phyloP scores from a whole-genome alignment of 2,329 filamentous ascomycete genomes.

The Verticillium albo-atrum region DNA sequence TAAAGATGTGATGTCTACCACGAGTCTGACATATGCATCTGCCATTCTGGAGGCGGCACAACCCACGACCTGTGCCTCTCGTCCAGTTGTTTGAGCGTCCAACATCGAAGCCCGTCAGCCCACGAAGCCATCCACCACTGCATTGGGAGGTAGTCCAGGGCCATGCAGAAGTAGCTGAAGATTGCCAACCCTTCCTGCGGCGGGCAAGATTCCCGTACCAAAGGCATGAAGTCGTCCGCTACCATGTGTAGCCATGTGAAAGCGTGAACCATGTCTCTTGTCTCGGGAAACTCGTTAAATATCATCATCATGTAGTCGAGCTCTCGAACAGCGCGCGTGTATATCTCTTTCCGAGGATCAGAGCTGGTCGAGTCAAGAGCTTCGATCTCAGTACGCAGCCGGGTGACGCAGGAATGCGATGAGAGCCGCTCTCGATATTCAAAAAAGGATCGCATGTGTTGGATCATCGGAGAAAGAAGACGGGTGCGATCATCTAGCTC shows the following conservation, averaged over 20 bases:
- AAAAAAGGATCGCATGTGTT: neutral
- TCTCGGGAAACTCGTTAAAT: neutral
- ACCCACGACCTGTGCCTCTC: neutral
- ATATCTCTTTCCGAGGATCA: neutral
- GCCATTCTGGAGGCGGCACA: neutral
- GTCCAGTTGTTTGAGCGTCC: neutral
- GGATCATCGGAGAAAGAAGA: neutral
- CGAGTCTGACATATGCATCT: neutral
- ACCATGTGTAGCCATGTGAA: neutral
- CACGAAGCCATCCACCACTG: neutral
- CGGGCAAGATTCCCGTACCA: neutral
- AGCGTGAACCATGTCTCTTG: neutral
- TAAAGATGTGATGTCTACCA: neutral
- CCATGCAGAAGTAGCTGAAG: constrained; percentile 1
- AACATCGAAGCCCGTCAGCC: neutral
- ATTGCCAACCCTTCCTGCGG: neutral
- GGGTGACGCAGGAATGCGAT: neutral
- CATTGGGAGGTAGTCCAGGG: neutral
- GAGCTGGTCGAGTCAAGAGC: neutral
- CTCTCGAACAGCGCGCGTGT: neutral
- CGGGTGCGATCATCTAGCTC: neutral
- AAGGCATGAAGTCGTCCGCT: neutral
- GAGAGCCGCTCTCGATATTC: neutral
- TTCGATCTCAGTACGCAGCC: neutral
- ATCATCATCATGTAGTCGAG: neutral